A percentile compares a stretch with the other conserved stretches of the same genome.
Evolutionary conservation across 2,329 filamentous ascomycete genomes (phyloP).

Genomic region (Rasamsonia emersonii): DNA sequence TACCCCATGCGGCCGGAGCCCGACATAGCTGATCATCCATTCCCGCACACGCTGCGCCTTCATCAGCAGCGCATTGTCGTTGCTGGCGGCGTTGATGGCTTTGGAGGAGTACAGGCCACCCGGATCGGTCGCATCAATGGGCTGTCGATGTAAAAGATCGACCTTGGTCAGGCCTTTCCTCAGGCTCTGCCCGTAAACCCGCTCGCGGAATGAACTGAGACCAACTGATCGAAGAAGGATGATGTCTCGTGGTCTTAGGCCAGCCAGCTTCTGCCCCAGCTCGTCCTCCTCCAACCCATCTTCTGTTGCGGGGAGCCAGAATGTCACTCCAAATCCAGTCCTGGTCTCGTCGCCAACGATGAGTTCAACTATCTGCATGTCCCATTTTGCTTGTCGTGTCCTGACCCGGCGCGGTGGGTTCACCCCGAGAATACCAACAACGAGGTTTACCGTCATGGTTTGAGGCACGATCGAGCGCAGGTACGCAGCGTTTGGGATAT

Average conservation of each 20-base stretch:
- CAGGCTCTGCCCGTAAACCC: constrained; percentile 78
- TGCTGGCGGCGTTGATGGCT: constrained; percentile 34
- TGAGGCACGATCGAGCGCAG: constrained; percentile 63
- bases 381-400: constrained; percentile 46
- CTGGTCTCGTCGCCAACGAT: constrained; percentile 78
- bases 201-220: constrained; percentile 63
- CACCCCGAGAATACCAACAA: constrained; percentile 71
- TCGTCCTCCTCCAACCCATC: constrained; percentile 14
- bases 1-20: constrained; percentile 23
- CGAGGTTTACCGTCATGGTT: constrained; percentile 71
- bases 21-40: constrained; percentile 68
- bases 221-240: constrained; percentile 73
- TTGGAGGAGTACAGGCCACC: constrained; percentile 50
- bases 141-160: constrained; percentile 54
- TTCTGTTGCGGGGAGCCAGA: constrained; percentile 57
- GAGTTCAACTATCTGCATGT: constrained; percentile 63
- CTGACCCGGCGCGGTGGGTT: constrained; percentile 58
- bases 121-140: constrained; percentile 43
- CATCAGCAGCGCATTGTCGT: constrained; percentile 43
- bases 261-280: constrained; percentile 34
- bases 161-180: constrained; percentile 62
- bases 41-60: constrained; percentile 62
- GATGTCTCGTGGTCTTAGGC: constrained; percentile 62
- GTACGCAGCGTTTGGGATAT: constrained; percentile 60
- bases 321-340: constrained; percentile 70